A percentile compares a stretch with the other conserved stretches of the same genome.
Conservation (phyloP, 2,329 filamentous ascomycete genomes). For the Elsinoe fawcettii region DNA sequence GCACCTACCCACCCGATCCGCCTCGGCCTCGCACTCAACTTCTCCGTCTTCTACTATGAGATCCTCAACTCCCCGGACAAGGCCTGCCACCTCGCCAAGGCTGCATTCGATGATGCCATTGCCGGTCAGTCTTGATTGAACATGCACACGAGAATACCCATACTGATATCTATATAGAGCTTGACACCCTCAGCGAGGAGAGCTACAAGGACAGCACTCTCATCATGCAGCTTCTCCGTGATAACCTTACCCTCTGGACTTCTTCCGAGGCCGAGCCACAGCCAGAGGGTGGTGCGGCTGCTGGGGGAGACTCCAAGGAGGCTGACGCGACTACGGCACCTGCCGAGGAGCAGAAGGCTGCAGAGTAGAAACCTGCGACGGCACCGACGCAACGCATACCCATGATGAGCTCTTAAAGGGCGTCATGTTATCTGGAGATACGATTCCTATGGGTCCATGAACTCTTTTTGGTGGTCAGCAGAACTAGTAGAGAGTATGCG, state of each 20-base stretch:
- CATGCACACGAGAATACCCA: slow-evolving; percentile 2
- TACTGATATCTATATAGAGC: slow-evolving; percentile 51
- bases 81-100: slow-evolving; percentile 95
- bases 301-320: slow-evolving; percentile 45
- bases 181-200: slow-evolving; percentile 94
- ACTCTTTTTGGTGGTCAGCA: slow-evolving; percentile 7
- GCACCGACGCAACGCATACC: slow-evolving; percentile 1
- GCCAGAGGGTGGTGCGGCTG: slow-evolving; percentile 35
- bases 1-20: slow-evolving; percentile 89
- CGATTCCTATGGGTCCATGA: slow-evolving; percentile 5
- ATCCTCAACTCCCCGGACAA: slow-evolving; percentile 97
- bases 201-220: slow-evolving; percentile 99
- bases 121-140: slow-evolving; percentile 48
- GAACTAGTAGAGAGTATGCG: slow-evolving; percentile 5
- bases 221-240: slow-evolving; percentile 96
- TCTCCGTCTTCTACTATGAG: slow-evolving; percentile 99
- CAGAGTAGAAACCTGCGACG: slow-evolving; percentile 29
- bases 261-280: slow-evolving; percentile 92
- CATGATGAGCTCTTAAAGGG: neutral
- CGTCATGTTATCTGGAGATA: slow-evolving; percentile 3
- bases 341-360: slow-evolving; percentile 43
- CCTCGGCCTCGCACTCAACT: slow-evolving; percentile 86
- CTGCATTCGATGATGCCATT: slow-evolving; percentile 94
- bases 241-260: slow-evolving; percentile 98
- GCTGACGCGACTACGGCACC: slow-evolving; percentile 51